Conservation (phyloP, 495 filamentous ascomycete genomes). For the Xylaria castorea region DNA sequence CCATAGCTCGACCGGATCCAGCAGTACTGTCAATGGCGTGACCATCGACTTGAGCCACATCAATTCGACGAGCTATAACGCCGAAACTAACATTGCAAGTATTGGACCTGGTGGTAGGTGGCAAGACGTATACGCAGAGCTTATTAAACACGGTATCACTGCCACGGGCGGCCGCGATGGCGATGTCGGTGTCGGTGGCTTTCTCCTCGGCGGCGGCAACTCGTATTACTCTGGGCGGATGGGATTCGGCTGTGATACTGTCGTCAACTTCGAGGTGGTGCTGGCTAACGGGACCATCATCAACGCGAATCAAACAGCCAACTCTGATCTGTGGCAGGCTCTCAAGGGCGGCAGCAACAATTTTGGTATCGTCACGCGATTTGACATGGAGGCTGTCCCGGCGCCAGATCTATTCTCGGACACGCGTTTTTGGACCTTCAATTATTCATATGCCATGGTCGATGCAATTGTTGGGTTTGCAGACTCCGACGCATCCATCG, state of each 20-base stretch:
- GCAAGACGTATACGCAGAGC: constrained; percentile 51
- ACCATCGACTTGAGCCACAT: constrained; percentile 60
- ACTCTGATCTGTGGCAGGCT: constrained; percentile 59
- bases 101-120: constrained; percentile 55
- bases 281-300: constrained; percentile 56
- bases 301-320: constrained; percentile 50
- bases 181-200: constrained; percentile 52
- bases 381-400: constrained; percentile 47
- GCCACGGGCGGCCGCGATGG: constrained; percentile 51
- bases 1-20: constrained; percentile 45
- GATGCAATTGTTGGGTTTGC: constrained; percentile 41
- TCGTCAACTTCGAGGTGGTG: constrained; percentile 60
- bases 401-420: constrained; percentile 39
- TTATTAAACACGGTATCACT: constrained; percentile 42
- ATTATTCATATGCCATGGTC: constrained; percentile 31
- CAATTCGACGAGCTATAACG: constrained; percentile 50
- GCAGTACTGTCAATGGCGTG: constrained; percentile 54
- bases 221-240: constrained; percentile 50
- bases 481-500: constrained; percentile 33
- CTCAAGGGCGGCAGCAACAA: constrained; percentile 63
- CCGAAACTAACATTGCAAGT: constrained; percentile 41
- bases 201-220: constrained; percentile 50
- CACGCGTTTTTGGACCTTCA: constrained; percentile 23
- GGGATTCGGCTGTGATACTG: constrained; percentile 56
- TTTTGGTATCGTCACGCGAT: constrained; percentile 64